A percentile compares a stretch with the other conserved stretches of the same genome.
phyloP scores from a whole-genome alignment of 169 alveolate species.

The Cryptosporidium sp. region DNA sequence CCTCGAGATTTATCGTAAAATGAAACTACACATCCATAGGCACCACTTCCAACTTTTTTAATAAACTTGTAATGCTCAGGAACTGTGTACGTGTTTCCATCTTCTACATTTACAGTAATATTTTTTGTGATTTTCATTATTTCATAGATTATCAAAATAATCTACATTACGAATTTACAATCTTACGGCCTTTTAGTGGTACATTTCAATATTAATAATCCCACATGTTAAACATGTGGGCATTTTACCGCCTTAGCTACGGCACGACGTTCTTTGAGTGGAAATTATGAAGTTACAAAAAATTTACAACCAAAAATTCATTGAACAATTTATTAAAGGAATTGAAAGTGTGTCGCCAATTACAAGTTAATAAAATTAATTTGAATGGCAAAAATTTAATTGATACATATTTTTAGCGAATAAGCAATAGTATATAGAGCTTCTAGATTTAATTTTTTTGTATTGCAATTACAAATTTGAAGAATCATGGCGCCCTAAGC shows the following conservation, averaged over 20 bases:
- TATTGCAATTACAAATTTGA: neutral
- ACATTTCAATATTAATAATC: constrained; percentile 20
- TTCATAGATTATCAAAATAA: neutral
- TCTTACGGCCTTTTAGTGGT: neutral
- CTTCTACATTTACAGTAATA: constrained; percentile 52
- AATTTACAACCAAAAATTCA: too few species aligned
- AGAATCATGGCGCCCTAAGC: constrained; percentile 49
- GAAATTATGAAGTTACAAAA: neutral
- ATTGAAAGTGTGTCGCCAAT: neutral
- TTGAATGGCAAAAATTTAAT: neutral
- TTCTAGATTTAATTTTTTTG: too few species aligned
- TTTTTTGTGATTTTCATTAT: constrained; percentile 52
- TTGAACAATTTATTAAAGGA: neutral
- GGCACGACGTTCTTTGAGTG: constrained; percentile 71
- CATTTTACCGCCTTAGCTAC: constrained; percentile 60
- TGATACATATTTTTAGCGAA: neutral
- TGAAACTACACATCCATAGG: constrained; percentile 83
- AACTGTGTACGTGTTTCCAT: constrained; percentile 41
- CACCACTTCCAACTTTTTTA: constrained; percentile 82
- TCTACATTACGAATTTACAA: constrained; percentile 37
- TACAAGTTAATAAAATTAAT: too few species aligned
- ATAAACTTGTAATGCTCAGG: constrained; percentile 74
- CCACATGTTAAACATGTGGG: constrained; percentile 76
- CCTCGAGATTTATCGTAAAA: constrained; percentile 77
- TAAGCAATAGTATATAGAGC: too few species aligned